These are phyloP conservation scores for Lizonia empirigonia DNA, from an alignment of 2,329 filamentous ascomycete genomes.

Conservation along the genomic window DNA sequence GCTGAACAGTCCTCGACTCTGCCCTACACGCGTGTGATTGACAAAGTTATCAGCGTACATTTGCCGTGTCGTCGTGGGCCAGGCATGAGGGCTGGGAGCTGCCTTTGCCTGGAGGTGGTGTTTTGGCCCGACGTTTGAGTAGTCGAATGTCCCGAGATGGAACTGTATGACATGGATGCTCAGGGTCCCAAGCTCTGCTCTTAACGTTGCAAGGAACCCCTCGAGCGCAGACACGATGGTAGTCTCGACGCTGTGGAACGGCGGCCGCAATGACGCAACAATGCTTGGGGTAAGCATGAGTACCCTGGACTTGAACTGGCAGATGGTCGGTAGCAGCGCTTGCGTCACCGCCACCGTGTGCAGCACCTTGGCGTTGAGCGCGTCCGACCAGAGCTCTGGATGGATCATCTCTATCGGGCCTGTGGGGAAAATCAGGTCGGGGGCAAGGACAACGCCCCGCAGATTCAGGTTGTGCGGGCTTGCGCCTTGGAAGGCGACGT, in stretches of 20 bases:
- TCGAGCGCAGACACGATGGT: slow-evolving; percentile 85
- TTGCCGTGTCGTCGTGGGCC: slow-evolving; percentile 44
- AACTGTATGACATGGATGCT: slow-evolving; percentile 83
- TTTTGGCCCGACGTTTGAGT: slow-evolving; percentile 64
- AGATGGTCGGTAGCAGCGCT: slow-evolving; percentile 70
- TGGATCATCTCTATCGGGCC: slow-evolving; percentile 85
- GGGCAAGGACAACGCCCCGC: slow-evolving; percentile 81
- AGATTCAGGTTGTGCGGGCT: slow-evolving; percentile 77
- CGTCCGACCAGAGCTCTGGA: slow-evolving; percentile 82
- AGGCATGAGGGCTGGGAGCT: slow-evolving; percentile 44
- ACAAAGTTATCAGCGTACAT: slow-evolving; percentile 48
- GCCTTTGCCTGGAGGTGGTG: slow-evolving; percentile 46
- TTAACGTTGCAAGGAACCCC: slow-evolving; percentile 80
- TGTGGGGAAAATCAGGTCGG: slow-evolving; percentile 76
- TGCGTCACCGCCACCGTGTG: slow-evolving; percentile 89
- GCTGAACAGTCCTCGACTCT: slow-evolving; percentile 60
- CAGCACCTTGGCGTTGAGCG: slow-evolving; percentile 89
- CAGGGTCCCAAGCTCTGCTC: slow-evolving; percentile 77
- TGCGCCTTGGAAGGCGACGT: slow-evolving; percentile 76
- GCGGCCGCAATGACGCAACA: slow-evolving; percentile 77
- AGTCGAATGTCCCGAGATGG: slow-evolving; percentile 89
- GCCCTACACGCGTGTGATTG: slow-evolving; percentile 43
- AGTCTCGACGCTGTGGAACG: slow-evolving; percentile 84
- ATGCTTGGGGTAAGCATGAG: slow-evolving; percentile 80
- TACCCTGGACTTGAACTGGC: slow-evolving; percentile 66